These are phyloP conservation scores for Nicotiana sylvestris DNA, from an alignment of 257 asterid genomes.

Conservation along the genomic window DNA sequence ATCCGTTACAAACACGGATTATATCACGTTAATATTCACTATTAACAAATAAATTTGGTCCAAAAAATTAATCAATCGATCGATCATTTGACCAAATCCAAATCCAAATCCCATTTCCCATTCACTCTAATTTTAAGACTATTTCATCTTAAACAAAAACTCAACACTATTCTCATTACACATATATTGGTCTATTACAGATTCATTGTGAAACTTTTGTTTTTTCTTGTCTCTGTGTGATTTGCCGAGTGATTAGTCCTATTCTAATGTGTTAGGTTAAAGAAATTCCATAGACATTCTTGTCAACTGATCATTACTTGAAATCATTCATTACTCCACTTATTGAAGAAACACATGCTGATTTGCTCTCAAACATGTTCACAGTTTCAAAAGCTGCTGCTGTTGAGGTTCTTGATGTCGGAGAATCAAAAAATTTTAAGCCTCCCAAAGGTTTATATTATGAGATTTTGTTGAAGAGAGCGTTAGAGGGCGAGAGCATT, in stretches of 20 bases:
- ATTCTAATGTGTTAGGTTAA: constrained; percentile 23
- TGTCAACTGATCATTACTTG: constrained; percentile 25
- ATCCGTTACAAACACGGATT: too few species aligned
- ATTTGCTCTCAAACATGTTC: constrained; percentile 30
- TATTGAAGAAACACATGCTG: constrained; percentile 27
- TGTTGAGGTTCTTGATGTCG: constrained; percentile 13
- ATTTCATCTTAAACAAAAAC: too few species aligned
- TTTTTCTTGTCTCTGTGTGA: not conserved
- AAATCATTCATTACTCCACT: constrained; percentile 36
- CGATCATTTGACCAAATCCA: too few species aligned
- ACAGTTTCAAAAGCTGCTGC: constrained; percentile 26
- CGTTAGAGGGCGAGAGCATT: not conserved
- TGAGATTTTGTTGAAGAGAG: not conserved
- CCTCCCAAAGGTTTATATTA: not conserved
- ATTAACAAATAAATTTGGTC: too few species aligned
- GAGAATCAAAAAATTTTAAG: not conserved
- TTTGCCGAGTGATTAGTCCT: not conserved
- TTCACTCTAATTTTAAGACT: too few species aligned
- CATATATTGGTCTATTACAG: too few species aligned
- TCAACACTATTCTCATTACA: too few species aligned
- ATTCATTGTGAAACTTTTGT: too few species aligned
- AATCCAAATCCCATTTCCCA: too few species aligned
- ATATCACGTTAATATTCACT: too few species aligned
- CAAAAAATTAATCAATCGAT: too few species aligned
- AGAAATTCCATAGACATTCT: constrained; percentile 25